phyloP scores from a whole-genome alignment of 768 basidiomycete species.

The Lactifluus echinatus region DNA sequence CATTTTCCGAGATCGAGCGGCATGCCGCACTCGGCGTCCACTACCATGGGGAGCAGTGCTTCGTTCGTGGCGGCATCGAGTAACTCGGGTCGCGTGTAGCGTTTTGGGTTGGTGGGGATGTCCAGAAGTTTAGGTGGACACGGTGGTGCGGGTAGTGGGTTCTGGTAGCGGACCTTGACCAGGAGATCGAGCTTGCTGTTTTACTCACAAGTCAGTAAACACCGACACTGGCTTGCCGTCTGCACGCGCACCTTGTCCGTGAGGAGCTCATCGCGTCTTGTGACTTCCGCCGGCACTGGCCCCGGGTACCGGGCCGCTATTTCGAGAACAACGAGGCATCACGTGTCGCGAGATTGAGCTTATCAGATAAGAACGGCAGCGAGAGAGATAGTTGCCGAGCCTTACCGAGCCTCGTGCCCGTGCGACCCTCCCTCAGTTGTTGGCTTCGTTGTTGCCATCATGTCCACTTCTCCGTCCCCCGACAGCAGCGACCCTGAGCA shows the following conservation, averaged over 20 bases:
- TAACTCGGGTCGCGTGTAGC: conserved; percentile 83
- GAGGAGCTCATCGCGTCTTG: conserved; percentile 37
- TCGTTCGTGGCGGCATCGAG: conserved; percentile 73
- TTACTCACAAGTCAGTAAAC: background rate
- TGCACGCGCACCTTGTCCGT: conserved; percentile 40
- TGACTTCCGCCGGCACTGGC: too few relatives aligned
- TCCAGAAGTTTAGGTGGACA: conserved; percentile 94
- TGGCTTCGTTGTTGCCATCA: background rate
- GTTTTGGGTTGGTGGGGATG: conserved; percentile 81
- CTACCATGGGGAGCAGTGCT: conserved; percentile 85
- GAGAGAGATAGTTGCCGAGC: too few relatives aligned
- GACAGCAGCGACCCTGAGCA: background rate
- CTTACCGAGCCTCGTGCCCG: too few relatives aligned
- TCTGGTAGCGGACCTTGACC: conserved; percentile 87
- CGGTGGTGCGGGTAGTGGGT: conserved; percentile 92
- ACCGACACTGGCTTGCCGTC: background rate
- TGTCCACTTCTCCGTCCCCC: conserved; percentile 9
- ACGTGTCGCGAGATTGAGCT: background rate
- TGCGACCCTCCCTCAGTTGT: background rate
- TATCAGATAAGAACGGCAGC: conserved; percentile 4
- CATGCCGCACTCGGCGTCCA: conserved; percentile 96
- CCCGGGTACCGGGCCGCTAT: too few relatives aligned
- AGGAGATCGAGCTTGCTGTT: conserved; percentile 79
- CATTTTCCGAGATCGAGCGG: conserved; percentile 81
- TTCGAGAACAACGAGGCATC: too few relatives aligned